These are phyloP conservation scores for Ceratobasidium sp. DNA, from an alignment of 1,284 basidiomycete species.

Conservation along the genomic window DNA sequence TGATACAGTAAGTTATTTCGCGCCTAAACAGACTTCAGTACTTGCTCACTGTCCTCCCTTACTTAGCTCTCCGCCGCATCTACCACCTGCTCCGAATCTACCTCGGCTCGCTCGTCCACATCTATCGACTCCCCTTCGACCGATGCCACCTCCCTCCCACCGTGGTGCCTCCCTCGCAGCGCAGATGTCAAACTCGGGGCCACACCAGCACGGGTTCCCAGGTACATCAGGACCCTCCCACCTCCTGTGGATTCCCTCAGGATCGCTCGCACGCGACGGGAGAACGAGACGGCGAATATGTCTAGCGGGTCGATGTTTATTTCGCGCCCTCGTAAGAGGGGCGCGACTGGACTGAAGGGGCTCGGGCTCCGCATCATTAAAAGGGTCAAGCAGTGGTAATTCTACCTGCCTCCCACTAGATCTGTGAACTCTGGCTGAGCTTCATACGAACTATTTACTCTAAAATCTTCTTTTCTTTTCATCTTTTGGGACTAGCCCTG, in stretches of 20 bases:
- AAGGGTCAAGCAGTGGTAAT: constrained; percentile 15
- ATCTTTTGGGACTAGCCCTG: neutral
- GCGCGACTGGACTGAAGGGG: constrained; percentile 11
- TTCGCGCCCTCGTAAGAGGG: constrained; percentile 13
- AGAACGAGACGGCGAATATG: constrained; percentile 7
- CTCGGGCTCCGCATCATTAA: constrained; percentile 23
- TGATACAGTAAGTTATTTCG: neutral
- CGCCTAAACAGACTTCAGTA: neutral
- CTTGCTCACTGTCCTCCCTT: neutral
- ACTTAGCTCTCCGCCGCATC: neutral
- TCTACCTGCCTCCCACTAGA: neutral
- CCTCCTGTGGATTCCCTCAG: constrained; percentile 31
- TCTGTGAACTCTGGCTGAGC: neutral
- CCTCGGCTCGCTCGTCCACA: neutral
- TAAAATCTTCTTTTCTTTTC: neutral
- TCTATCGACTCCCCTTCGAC: constrained; percentile 19
- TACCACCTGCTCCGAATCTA: neutral
- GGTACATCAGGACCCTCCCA: constrained; percentile 11
- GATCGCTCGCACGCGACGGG: constrained; percentile 11
- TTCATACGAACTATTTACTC: neutral
- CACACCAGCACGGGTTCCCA: neutral
- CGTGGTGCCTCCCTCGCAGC: neutral
- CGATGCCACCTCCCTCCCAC: neutral
- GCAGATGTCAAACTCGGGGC: neutral
- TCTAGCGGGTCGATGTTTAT: neutral